Evolutionary conservation across 768 basidiomycete genomes (phyloP), one percentile per base, ranked within the genome.

Genomic region (Mycena polygramma): DNA sequence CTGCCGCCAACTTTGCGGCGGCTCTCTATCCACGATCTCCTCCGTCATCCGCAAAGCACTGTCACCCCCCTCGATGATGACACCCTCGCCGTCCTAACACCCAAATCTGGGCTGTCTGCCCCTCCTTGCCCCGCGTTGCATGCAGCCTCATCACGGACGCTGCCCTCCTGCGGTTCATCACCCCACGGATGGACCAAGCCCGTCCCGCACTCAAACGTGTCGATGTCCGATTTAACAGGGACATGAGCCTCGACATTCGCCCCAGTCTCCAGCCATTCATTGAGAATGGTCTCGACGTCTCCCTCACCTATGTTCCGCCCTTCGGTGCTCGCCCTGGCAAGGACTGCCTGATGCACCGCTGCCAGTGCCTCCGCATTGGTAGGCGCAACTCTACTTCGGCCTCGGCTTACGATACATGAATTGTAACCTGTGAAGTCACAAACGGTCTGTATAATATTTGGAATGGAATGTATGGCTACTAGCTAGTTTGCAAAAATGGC

Each of bases 241-340:
- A 1, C 13, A 39, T 53, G 48, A 37, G 26, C 20, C 39, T 35
- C 7, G 57, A 66, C 30, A 43, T 66, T 7, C 37, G 2, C 7
- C 49, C 60, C 22, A 7, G 0, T 8, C 35, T 51, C 15, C 36
- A 41, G 48, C 14, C 43, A 2, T 39, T 51, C 19, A 58, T 64
- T 6, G 48, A 66, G 6, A 43, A 3, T 19, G 61, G 48, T 9
- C 55, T 66, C 24, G 48, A 49, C 13, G 37, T 41, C 36, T 19
- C n/a, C 3, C 14, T 66, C 8, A 41, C 46, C 9, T 26, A 62
- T 52, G 0, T 37, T 22, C 9, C 1, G 22, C 5, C 22, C 0
- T 15, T 52, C 20, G 11, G 2, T 39, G 49, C 22, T 65, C 63
- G 22, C 57, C 64, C 13, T 65, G 63, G 63, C 43, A 15, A 11